Percentiles rank a stretch among this genome's conserved stretches.
phyloP scores from a whole-genome alignment of 306 rosid species.

The Quillaja saponaria region DNA sequence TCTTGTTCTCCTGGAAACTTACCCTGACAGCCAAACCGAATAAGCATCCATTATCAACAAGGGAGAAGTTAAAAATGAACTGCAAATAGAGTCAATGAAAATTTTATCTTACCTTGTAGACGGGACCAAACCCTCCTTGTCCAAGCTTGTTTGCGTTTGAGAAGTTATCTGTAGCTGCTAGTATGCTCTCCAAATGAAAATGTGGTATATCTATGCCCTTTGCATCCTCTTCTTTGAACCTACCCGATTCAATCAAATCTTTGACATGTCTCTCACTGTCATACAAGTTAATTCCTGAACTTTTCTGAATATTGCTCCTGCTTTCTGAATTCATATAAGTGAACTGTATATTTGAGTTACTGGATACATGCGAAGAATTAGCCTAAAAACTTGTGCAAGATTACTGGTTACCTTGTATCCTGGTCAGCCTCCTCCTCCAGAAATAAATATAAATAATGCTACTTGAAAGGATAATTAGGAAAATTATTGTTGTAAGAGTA shows the following conservation, averaged over 20 bases:
- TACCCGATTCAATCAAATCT: constrained; percentile 57
- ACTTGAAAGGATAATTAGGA: constrained; percentile 51
- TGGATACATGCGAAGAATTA: constrained; percentile 6
- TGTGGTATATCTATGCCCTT: constrained; percentile 63
- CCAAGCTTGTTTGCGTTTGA: constrained; percentile 49
- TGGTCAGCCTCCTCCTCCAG: constrained; percentile 44
- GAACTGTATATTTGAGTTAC: constrained; percentile 16
- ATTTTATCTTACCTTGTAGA: constrained; percentile 44
- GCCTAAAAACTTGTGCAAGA: constrained; percentile 15
- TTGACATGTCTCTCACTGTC: constrained; percentile 50
- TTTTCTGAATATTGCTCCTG: constrained; percentile 48
- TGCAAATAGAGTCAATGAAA: neutral
- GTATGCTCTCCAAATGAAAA: constrained; percentile 62
- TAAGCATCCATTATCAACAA: constrained; percentile 16
- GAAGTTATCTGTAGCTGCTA: constrained; percentile 51
- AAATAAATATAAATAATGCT: constrained; percentile 40
- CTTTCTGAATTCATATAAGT: constrained; percentile 50
- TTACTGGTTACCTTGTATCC: constrained; percentile 47
- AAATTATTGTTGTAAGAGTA: constrained; percentile 31
- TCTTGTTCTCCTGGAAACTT: constrained; percentile 52
- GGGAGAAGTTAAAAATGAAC: too few species aligned
- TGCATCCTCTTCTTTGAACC: constrained; percentile 55
- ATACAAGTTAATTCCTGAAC: constrained; percentile 43
- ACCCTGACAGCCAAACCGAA: constrained; percentile 50
- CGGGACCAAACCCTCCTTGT: constrained; percentile 62